phyloP scores from a whole-genome alignment of 495 filamentous ascomycete species.

The Extremus antarcticus region DNA sequence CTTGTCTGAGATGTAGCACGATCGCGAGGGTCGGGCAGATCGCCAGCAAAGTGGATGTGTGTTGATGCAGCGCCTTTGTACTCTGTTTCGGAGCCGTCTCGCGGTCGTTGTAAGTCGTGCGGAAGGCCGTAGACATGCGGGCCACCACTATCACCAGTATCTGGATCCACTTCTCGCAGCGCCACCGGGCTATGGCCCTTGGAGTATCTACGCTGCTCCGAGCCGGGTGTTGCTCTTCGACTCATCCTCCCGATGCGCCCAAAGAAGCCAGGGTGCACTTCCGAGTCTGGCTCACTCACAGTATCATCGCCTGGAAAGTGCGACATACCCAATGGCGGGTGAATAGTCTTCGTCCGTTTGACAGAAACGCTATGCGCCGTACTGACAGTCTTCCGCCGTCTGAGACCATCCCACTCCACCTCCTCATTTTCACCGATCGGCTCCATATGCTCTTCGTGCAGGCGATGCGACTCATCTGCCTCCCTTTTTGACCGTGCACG shows the following conservation, averaged over 20 bases:
- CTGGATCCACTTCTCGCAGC: constrained; percentile 1
- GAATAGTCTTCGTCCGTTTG: constrained; percentile 41
- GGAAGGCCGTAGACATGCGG: constrained; percentile 24
- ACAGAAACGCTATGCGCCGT: constrained; percentile 25
- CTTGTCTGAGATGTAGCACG: constrained; percentile 18
- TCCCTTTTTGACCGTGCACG: constrained; percentile 66
- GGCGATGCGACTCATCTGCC: constrained; percentile 63
- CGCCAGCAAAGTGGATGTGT: constrained; percentile 37
- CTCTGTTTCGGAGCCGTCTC: constrained; percentile 31
- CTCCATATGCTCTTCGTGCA: constrained; percentile 66
- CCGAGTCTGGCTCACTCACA: constrained; percentile 35
- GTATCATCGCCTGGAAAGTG: constrained; percentile 60
- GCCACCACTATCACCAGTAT: background rate
- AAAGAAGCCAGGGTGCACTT: constrained; percentile 37
- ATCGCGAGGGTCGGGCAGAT: constrained; percentile 21
- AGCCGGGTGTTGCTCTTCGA: background rate
- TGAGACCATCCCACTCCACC: constrained; percentile 88
- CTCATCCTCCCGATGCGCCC: constrained; percentile 11
- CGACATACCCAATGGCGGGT: constrained; percentile 83
- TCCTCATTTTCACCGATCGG: constrained; percentile 65
- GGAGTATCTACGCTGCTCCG: background rate
- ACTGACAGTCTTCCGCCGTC: constrained; percentile 63
- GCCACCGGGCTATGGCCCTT: constrained; percentile 16
- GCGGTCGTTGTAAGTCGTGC: constrained; percentile 5
- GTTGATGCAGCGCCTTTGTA: constrained; percentile 40